A percentile compares a stretch with the other conserved stretches of the same genome.
Conservation (phyloP, 1,284 basidiomycete genomes). For the Tilletia caries region DNA sequence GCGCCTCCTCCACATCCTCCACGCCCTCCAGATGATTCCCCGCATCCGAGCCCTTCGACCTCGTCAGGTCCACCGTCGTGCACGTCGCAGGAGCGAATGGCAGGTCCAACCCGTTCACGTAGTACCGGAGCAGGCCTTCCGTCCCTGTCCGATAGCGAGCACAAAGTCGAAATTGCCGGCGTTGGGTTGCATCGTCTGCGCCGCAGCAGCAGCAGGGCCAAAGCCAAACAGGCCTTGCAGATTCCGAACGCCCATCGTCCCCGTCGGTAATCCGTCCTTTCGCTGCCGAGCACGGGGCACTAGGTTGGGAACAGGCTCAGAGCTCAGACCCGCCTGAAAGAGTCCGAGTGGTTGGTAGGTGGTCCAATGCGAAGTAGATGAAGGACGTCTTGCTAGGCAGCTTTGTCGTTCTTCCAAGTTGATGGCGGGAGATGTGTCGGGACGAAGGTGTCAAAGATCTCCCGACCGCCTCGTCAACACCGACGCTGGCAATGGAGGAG, state of each 20-base stretch:
- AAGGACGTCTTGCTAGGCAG: too few species aligned
- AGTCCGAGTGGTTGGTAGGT: too few species aligned
- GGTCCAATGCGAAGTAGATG: too few species aligned
- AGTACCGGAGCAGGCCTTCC: slow-evolving; percentile 45
- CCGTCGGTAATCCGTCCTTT: not conserved
- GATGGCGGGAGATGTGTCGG: too few species aligned
- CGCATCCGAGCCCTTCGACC: slow-evolving; percentile 32
- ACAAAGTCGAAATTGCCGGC: slow-evolving; percentile 49
- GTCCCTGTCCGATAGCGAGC: slow-evolving; percentile 46
- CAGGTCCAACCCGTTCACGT: slow-evolving; percentile 47
- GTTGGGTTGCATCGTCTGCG: slow-evolving; percentile 23
- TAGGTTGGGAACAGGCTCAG: too few species aligned
- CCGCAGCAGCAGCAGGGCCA: not conserved
- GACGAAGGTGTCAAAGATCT: too few species aligned
- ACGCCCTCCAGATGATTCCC: slow-evolving; percentile 38
- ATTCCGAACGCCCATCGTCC: slow-evolving; percentile 11
- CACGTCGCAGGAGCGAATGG: slow-evolving; percentile 49
- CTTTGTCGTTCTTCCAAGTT: too few species aligned
- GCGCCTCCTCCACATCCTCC: slow-evolving; percentile 32
- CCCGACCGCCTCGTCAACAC: too few species aligned
- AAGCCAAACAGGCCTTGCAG: slow-evolving; percentile 11
- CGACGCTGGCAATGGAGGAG: too few species aligned
- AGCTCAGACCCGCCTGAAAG: too few species aligned
- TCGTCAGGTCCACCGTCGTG: slow-evolving; percentile 36
- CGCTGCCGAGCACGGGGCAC: not conserved